Base-by-base conservation (phyloP, 345 rosid species). In the Triadica sebifera region DNA sequence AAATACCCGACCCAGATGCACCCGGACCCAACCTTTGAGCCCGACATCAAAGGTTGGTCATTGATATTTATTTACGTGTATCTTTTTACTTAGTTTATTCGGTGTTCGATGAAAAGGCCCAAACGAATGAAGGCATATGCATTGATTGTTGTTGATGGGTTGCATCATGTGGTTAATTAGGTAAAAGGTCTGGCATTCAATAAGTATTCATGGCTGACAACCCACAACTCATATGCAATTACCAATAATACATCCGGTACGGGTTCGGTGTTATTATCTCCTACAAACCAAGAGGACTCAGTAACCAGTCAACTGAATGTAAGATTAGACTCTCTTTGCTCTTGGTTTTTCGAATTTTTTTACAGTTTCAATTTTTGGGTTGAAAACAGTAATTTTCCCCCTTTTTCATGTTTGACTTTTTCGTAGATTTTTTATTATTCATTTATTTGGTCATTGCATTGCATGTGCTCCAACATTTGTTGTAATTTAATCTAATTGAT, bases 161-260 rank as follows among this genome's bases (percentile, higher is more conserved):
- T 57, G 34, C 4, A 2, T 57, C 72, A 59, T 81, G 84, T 67
- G 79, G 82, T 71, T 87, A 75, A 13, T 79, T 81, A 94, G 97
- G 97, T 89, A 57, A 89, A 87, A 63, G 94, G 89, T 79, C 77
- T 93, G 86, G 82, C 97, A 75, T 92, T 89, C 86, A 94, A 93
- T 84, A 81, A 89, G 41, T 93, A 94, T 58, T 89, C 98, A 11
- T 94, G 97, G 98, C 73, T 94, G 65, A 94, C 98, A 1, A 91
- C 97, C 22, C 99, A 95, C 84, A 95, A 95, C 77, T 90, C 99
- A 1, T 95, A 19, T 69, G 88, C 97, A 12, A 69, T 80, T 47
- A 52, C 75, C 47, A 89, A 87, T 58, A 83, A 82, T 49, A 82
- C 60, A 72, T 82, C 98, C 43, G 69, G 70, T 20, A 78, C 82